Percentiles rank a stretch among this genome's conserved stretches.
Conservation (phyloP, 345 rosid species). For the Salix koriyanagi region DNA sequence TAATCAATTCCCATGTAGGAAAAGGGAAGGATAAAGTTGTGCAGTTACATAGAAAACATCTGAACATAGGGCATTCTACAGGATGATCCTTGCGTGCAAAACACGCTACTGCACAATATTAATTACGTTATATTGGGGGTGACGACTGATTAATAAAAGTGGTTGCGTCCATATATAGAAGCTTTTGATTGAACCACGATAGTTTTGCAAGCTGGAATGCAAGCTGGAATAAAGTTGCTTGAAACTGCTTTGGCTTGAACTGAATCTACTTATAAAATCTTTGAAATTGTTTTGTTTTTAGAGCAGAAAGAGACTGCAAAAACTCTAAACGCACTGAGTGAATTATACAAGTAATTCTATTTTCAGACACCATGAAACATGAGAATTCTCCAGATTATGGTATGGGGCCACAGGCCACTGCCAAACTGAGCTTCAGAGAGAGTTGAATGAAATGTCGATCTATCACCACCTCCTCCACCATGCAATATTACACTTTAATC, state of each 20-base stretch:
- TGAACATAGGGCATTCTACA: not conserved
- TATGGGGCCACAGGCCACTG: not conserved
- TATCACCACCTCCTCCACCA: not conserved
- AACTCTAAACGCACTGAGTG: not conserved
- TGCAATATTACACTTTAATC: not conserved
- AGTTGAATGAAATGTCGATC: not conserved
- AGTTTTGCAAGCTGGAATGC: constrained; percentile 20
- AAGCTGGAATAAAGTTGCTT: constrained; percentile 13
- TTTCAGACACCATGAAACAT: not conserved
- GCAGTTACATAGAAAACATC: constrained; percentile 8
- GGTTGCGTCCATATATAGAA: constrained; percentile 2
- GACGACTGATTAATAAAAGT: not conserved
- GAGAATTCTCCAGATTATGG: not conserved
- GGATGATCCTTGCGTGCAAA: constrained; percentile 14
- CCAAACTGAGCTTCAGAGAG: not conserved
- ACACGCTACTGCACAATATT: constrained; percentile 24
- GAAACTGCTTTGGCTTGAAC: constrained; percentile 33
- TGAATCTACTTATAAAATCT: not conserved
- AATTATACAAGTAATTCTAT: not conserved
- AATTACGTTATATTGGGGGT: not conserved
- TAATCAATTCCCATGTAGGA: not conserved
- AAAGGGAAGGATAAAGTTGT: not conserved
- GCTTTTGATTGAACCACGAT: constrained; percentile 15
- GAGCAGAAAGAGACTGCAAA: not conserved
- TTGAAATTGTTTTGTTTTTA: not conserved